Percentiles rank a stretch among this genome's conserved stretches.
phyloP scores from a whole-genome alignment of 345 rosid genomes.

The Gynandropsis gynandra region DNA sequence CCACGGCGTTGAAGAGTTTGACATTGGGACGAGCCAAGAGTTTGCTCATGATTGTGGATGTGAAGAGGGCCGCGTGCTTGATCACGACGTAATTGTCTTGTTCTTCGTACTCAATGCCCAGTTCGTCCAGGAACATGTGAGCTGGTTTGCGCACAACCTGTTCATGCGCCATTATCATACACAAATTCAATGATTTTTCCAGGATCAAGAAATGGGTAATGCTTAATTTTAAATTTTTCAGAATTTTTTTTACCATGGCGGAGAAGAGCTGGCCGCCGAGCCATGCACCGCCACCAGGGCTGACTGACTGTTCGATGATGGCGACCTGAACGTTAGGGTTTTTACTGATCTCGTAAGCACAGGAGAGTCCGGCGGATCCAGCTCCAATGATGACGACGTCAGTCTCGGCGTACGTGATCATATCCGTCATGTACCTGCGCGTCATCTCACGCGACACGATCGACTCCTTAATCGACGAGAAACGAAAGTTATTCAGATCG shows the following conservation, averaged over 20 bases:
- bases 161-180: neutral
- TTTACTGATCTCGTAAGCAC: constrained; percentile 73
- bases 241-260: no score
- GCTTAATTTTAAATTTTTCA: no score
- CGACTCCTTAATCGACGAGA: constrained; percentile 58
- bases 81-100: constrained; percentile 75
- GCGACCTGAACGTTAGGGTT: constrained; percentile 59
- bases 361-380: constrained; percentile 62
- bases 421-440: constrained; percentile 64
- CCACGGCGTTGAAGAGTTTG: constrained; percentile 94
- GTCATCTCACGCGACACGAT: constrained; percentile 67
- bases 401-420: constrained; percentile 64
- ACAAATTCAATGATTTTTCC: no score
- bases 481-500: constrained; percentile 47
- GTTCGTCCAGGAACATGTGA: constrained; percentile 71
- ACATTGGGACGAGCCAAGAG: constrained; percentile 86
- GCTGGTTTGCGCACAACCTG: constrained; percentile 95
- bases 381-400: constrained; percentile 70
- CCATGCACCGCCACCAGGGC: constrained; percentile 84
- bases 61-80: constrained; percentile 90
- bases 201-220: no score
- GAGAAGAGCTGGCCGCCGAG: constrained; percentile 79
- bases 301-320: constrained; percentile 65
- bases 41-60: constrained; percentile 97
- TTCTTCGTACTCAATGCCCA: constrained; percentile 74